Evolutionary conservation across 768 basidiomycete species (phyloP).

Genomic region (Terana coerulea): DNA sequence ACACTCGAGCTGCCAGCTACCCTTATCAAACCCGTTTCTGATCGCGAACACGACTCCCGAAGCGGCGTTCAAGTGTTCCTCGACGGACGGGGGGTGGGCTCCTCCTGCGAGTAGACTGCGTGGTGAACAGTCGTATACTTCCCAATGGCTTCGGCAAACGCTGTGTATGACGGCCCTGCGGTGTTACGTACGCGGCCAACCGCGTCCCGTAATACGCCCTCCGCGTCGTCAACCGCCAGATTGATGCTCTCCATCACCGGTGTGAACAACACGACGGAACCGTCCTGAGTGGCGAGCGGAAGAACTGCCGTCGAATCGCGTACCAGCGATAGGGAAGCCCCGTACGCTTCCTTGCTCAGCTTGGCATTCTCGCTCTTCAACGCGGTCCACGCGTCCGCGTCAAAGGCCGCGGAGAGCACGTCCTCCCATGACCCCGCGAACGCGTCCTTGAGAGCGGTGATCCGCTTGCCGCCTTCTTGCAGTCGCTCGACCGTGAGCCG

Average conservation of each 20-base stretch:
- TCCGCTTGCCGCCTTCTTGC: slow-evolving; percentile 39
- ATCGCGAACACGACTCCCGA: slow-evolving; percentile 47
- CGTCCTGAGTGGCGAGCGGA: slow-evolving; percentile 29
- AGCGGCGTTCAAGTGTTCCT: slow-evolving; percentile 16
- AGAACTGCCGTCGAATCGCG: slow-evolving; percentile 35
- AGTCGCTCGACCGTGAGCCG: slow-evolving; percentile 37
- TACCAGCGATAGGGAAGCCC: slow-evolving; percentile 42
- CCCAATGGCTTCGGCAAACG: slow-evolving; percentile 40
- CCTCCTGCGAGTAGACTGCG: slow-evolving; percentile 37
- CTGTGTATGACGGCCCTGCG: slow-evolving; percentile 50
- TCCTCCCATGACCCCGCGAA: slow-evolving; percentile 48
- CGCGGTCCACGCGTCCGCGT: slow-evolving; percentile 27
- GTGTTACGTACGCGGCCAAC: slow-evolving; percentile 50
- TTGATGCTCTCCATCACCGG: slow-evolving; percentile 57
- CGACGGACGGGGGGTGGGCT: not conserved
- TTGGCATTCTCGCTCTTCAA: slow-evolving; percentile 36
- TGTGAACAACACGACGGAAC: slow-evolving; percentile 41
- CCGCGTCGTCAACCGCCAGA: slow-evolving; percentile 56
- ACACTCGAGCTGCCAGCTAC: slow-evolving; percentile 47
- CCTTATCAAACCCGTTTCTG: slow-evolving; percentile 51
- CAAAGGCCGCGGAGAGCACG: slow-evolving; percentile 20
- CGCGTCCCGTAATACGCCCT: slow-evolving; percentile 38
- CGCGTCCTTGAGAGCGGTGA: slow-evolving; percentile 44
- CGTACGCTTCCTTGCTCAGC: slow-evolving; percentile 48
- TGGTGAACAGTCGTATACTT: slow-evolving; percentile 36